Base-by-base conservation (phyloP, 2,329 filamentous ascomycete genomes). In the Diaporthe sp. region DNA sequence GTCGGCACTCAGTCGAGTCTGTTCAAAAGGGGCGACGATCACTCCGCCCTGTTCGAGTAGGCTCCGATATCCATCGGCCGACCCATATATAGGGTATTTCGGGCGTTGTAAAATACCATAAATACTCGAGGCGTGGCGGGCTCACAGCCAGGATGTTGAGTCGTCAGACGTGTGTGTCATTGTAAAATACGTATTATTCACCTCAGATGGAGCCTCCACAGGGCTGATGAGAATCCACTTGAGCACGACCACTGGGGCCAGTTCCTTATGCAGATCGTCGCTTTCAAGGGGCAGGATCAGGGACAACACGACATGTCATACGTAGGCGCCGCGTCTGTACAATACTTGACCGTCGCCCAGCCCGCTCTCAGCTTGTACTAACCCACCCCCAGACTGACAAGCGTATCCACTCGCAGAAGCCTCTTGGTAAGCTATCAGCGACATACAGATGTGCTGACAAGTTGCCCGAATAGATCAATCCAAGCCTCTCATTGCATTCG, bases 11-110 rank as follows among this genome's bases (percentile, higher is more conserved):
- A 17, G 15, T 22, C n/a, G 33, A 54, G 64, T n/a, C 30, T 28
- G 45, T 52, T 68, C 64, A 54, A 68, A 54, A 68, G 64, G 64
- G 64, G 64, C 33, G 64, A 68, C 47, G 64, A 54, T 68, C 64
- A 68, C 33, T 68, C 47, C 64, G 64, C 64, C 33, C 25, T 68
- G 4, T 40, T 68, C 33, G 33, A 54, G 45, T 50, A 13, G 8
- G 33, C 64, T 12, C 45, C 33, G 45, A 52, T 67, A 52, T 8
- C 45, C 45, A 54, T 68, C 64, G 8, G 2, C 15, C n/a, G 64
- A 68, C 47, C 64, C 64, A 67, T 28, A 30, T 15, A 40, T 40
- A 33, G 33, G 47, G 22, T 13, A 40, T 40, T 38, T 28, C 33
- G 33, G 47, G 64, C 47, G 4, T 22, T 38, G 47, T 68, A 68